These are phyloP conservation scores for Leccinum truebloodii DNA, from an alignment of 768 basidiomycete genomes.

Conservation along the genomic window DNA sequence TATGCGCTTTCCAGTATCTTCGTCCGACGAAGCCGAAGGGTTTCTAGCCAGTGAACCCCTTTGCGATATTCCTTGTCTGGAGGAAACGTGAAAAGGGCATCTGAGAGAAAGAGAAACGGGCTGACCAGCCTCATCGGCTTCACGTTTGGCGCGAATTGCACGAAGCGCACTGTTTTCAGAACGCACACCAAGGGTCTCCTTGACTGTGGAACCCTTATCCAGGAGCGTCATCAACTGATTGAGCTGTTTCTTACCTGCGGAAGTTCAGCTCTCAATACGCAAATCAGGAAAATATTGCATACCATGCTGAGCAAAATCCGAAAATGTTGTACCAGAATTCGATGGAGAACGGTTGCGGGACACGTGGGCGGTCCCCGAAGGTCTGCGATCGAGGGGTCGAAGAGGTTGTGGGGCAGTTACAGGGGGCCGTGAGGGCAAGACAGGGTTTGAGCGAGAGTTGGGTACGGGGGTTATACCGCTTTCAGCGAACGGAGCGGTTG, in stretches of 20 bases:
- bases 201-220: conserved; percentile 69
- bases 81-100: conserved; percentile 5
- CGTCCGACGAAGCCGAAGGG: conserved; percentile 74
- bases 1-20: conserved; percentile 84
- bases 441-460: conserved; percentile 47
- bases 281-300: conserved; percentile 1
- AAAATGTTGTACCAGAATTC: conserved; percentile 76
- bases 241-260: conserved; percentile 77
- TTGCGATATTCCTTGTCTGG: conserved; percentile 89
- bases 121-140: conserved; percentile 88
- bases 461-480: conserved; percentile 29
- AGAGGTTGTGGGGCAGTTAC: conserved; percentile 75
- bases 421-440: conserved; percentile 48
- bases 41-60: conserved; percentile 92
- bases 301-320: conserved; percentile 87
- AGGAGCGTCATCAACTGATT: conserved; percentile 85
- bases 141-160: conserved; percentile 80
- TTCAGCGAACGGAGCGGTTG: conserved; percentile 37
- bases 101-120: background rate
- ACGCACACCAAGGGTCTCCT: conserved; percentile 58
- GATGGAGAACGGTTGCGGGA: conserved; percentile 77
- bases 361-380: conserved; percentile 56
- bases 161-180: conserved; percentile 67
- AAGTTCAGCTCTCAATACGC: background rate
- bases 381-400: conserved; percentile 71